Evolutionary conservation across 2,329 filamentous ascomycete species (phyloP).

Genomic region (Aspergillus quadrilineatus): DNA sequence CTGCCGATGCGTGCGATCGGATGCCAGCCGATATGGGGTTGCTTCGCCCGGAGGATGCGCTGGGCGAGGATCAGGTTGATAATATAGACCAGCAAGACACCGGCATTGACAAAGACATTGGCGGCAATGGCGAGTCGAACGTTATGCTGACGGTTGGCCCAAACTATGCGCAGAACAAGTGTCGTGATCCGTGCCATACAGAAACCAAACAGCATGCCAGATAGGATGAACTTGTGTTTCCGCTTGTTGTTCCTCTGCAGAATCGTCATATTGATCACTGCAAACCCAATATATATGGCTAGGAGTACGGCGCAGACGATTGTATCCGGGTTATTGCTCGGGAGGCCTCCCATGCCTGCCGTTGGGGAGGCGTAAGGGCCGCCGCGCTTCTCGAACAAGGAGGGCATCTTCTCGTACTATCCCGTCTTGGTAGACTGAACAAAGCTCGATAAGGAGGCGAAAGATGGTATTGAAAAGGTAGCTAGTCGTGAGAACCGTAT

Average conservation of each 20-base stretch:
- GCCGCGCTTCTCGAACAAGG: constrained; percentile 16
- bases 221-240: constrained; percentile 52
- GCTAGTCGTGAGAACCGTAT: too few species aligned
- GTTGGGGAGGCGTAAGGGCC: constrained; percentile 32
- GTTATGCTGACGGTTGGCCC: constrained; percentile 50
- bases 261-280: constrained; percentile 46
- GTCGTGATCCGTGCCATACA: constrained; percentile 51
- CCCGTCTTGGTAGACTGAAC: not conserved
- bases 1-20: constrained; percentile 53
- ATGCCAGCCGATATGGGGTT: constrained; percentile 71
- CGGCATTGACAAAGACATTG: constrained; percentile 69
- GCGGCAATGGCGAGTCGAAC: constrained; percentile 57
- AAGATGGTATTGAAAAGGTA: too few species aligned
- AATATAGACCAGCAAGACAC: constrained; percentile 72
- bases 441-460: too few species aligned
- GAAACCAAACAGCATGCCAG: constrained; percentile 48
- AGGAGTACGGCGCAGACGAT: constrained; percentile 66
- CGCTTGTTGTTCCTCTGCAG: constrained; percentile 43
- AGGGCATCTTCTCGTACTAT: not conserved
- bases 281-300: constrained; percentile 45
- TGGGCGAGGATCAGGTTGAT: constrained; percentile 76
- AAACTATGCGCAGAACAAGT: constrained; percentile 54
- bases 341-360: constrained; percentile 47
- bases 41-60: constrained; percentile 70
- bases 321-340: constrained; percentile 59